Evolutionary conservation across 2,329 filamentous ascomycete genomes (phyloP), one percentile per base, ranked within the genome.

Genomic region (Berkeleyomyces rouxiae): DNA sequence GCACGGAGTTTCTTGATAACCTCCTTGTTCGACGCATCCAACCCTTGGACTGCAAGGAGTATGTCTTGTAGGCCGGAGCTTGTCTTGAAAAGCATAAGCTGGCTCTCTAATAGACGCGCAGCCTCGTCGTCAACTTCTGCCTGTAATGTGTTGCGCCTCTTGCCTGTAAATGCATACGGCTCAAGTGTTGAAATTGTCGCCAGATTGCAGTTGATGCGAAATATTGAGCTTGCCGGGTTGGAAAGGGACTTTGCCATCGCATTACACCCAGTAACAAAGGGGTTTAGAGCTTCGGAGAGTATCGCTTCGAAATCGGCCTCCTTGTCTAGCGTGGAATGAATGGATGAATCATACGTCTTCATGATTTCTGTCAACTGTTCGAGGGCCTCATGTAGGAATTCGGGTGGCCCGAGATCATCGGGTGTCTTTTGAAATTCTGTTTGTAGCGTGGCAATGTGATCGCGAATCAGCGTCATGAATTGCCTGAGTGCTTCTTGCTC

Each of bases 311-410:
- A 95, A 44, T 84, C 84, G 46, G 81, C 79, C 66, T 86, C 84
- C 59, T 80, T 77, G 65, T 82, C 78, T 7, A 78, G 74, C 0
- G 77, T 73, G 2, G 80, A 74, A 1, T 85, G 82, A 33, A 93
- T 76, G 0, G 91, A 95, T 1, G 87, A 87, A 67, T 95, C 90
- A 70, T 91, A 92, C 23, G 87, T 93, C 70, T 87, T 88, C 78
- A 96, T 87, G 59, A 97, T 85, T 4, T 83, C 79, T 43, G 79
- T 82, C 7, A 99, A 77, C 67, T 88, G 87, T 67, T 90, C 85
- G 1, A 99, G 77, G 4, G 90, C 86, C 63, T 95, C 87, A 44
- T 84, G 77, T 0, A 97, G 75, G 73, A 96, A 96, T 13, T 86
- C 81, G 0, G 92, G 92, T 0, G 88, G 83, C 0, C 82, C 83